Evolutionary conservation across 129 eudicot species (phyloP), one percentile per base, ranked within the genome.

Genomic region (Oenanthe sinensis): DNA sequence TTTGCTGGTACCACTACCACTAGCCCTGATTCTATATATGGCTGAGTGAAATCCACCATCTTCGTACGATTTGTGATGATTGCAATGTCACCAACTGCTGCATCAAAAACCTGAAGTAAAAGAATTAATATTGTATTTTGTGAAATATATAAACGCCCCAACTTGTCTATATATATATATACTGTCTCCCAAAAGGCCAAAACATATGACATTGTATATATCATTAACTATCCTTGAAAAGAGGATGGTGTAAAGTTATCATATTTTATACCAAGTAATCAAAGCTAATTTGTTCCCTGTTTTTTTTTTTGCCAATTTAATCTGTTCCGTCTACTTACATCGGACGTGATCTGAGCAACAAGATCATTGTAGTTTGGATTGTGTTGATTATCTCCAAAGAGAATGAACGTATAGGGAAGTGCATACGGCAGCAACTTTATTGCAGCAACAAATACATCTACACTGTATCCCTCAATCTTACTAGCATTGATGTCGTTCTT

Each of bases 11-110:
- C 97, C 40, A 95, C 92, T 6, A 95, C 87, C 2, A 95, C 97
- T 30, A 95, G 82, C 67, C 99, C 99, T 1, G 99, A 95, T 74
- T 90, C 97, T 71, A 86, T 84, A 80, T 92, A 92, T 7, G 99
- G 99, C 79, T 92, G 99, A 19, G 95, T 92, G 80, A 95, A 95
- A 79, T 95, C 99, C 75, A 79, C 97, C 5, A 78, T 76, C 86
- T 71, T 90, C 47, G 95, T 95, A 30, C 99, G 93, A 85, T 88
- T 89, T 2, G 90, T 92, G 63, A 90, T 87, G 47, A 95, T 95
- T 52, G 99, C 90, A 47, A 90, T 87, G 84, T 95, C 99, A 43
- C 99, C 99, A 46, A 95, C 93, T 76, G 77, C 97, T 79, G 95
- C 99, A 87, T 95, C 97, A 84, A 86, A 90, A 11, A 72, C 90